Evolutionary conservation across 1,284 basidiomycete genomes (phyloP), one percentile per base, ranked within the genome.

Genomic region (Athelia psychrophila): DNA sequence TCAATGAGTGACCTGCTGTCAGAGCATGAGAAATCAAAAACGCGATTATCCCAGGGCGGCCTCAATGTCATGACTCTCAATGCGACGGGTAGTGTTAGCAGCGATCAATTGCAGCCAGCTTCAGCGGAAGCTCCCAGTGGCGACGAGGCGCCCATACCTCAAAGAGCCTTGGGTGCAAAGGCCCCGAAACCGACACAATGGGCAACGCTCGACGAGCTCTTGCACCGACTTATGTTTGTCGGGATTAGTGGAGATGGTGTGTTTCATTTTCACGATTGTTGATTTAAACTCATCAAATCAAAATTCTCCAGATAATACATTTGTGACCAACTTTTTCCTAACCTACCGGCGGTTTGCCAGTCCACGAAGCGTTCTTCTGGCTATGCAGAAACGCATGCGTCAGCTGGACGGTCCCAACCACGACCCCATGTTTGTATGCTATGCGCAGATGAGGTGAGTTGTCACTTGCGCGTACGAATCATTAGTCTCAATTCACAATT

Each of bases 361-460:
- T 45, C 89, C 89, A 13, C 79, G 89, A 38, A 84, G 76, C 52
- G 70, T 92, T 15, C 72, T 92, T n/a, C 74, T 91, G 47, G 85
- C 88, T 3, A 90, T 92, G 86, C 88, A 91, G 66, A 88, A 89
- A 61, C 83, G 88, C 44, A 85, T 91, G 79, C 80, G 86, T 30
- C 80, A 86, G 56, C 72, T 92, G 13, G 87, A 88, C 61, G 78
- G 79, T 54, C 78, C 84, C 23, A 77, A 77, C n/a, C 80, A 81
- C 5, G 89, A 91, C 69, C 84, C 86, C 0, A 86, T 91, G 81
- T 88, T 91, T 66, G 84, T 88, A 10, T 86, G 84, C 61, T 91
- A 84, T 68, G 88, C 88, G 12, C 88, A 91, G 64, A 90, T 91
- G 88, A 80, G 84, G 89, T 88, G 58, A 51, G 70, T 54, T 22